Base-by-base conservation (phyloP, 805 yeast species). In the Metschnikowia cubensis region DNA sequence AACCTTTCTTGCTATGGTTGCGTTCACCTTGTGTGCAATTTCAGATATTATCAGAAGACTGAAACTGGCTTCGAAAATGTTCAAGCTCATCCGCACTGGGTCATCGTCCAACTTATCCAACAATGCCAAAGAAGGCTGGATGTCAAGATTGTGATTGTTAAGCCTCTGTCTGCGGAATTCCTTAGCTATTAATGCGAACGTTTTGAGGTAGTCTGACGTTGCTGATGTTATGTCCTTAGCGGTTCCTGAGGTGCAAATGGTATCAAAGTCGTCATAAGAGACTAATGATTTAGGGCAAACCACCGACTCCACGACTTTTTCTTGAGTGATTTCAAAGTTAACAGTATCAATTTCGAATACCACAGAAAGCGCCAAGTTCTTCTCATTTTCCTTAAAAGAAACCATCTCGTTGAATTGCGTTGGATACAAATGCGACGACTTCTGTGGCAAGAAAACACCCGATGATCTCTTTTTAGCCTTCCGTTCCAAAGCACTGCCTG, bases 401-500 rank as follows among this genome's bases (percentile, higher is more conserved):
- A 82, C 68, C 21, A 77, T 59, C 6, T 82, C 79, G 59, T 81
- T 82, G 21, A 92, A 74, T 42, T 79, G 77, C 40, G 72, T 71
- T 7, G 97, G 96, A 57, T 85, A 78, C 58, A 90, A 74, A 51
- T 84, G 80, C 40, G 83, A 79, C 29, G 78, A 74, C 53, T 79
- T 80, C 64, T 91, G 96, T 13, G 95, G 94, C 66, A 91, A 77
- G 61, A 84, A 87, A 3, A 92, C 97, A 6, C 96, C 83, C 3
- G 92, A 82, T 1, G 95, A 89, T 64, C 98, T 80, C 71, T 89
- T 90, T 68, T 89, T 87, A 0, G 96, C 87, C 64, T 92, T 90
- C 54, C 91, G 83, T 62, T 94, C 99, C 53, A 92, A 71, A 8
- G 82, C 70, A 0, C 96, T 82, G 14, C 90, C 92, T 37, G 82